Conservation (phyloP, 148 eudicot genomes). For the Persicaria tinctoria region DNA sequence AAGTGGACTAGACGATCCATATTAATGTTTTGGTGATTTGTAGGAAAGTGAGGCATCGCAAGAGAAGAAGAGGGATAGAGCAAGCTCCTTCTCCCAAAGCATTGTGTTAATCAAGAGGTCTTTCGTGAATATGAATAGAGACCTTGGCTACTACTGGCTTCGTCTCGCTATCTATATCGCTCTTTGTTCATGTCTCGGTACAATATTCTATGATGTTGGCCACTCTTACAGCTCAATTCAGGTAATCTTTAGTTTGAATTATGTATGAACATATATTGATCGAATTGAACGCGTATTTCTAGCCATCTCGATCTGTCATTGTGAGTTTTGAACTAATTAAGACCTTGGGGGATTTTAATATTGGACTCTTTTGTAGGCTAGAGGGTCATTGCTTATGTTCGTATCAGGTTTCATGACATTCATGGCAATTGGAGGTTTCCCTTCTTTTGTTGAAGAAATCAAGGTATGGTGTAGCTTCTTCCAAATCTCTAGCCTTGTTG, state of each 20-base stretch:
- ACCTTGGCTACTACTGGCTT: slow-evolving; percentile 55
- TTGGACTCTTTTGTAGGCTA: slow-evolving; percentile 18
- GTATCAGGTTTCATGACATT: slow-evolving; percentile 41
- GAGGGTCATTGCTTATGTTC: slow-evolving; percentile 38
- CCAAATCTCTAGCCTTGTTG: too few species aligned
- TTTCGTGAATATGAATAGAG: slow-evolving; percentile 54
- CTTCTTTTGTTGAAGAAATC: slow-evolving; percentile 73
- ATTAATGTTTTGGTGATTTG: not conserved
- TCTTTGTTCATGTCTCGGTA: slow-evolving; percentile 41
- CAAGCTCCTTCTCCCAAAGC: slow-evolving; percentile 33
- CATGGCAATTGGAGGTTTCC: slow-evolving; percentile 78
- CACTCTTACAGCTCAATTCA: slow-evolving; percentile 42
- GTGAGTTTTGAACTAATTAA: too few species aligned
- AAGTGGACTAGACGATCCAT: too few species aligned
- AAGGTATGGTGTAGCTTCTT: slow-evolving; percentile 23
- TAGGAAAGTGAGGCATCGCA: slow-evolving; percentile 24
- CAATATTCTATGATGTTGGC: slow-evolving; percentile 40
- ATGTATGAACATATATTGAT: too few species aligned
- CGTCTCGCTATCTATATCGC: slow-evolving; percentile 44
- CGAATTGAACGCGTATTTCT: too few species aligned
- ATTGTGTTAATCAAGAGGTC: slow-evolving; percentile 42
- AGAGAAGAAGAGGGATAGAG: slow-evolving; percentile 21
- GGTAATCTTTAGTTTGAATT: too few species aligned
- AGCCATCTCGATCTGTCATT: too few species aligned
- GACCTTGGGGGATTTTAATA: too few species aligned